Percentiles rank a stretch among this genome's conserved stretches.
Conservation (phyloP, 768 basidiomycete species). For the Termitomyces sp. region DNA sequence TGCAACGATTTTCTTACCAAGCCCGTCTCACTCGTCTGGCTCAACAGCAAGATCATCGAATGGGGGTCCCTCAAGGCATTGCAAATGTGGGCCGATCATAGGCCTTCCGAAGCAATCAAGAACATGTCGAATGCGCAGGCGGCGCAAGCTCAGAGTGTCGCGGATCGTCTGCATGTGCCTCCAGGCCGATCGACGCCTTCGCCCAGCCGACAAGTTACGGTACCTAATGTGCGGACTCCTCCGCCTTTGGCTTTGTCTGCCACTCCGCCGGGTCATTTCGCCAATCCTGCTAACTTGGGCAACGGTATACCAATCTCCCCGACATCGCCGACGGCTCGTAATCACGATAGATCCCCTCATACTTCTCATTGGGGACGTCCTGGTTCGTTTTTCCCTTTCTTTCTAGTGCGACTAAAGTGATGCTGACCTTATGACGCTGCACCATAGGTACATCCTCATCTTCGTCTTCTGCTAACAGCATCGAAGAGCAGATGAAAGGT, state of each 20-base stretch:
- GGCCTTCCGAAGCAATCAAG: conserved; percentile 44
- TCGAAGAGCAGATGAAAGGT: conserved; percentile 14
- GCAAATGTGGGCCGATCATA: conserved; percentile 86
- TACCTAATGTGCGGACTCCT: conserved; percentile 2
- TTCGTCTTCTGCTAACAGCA: conserved; percentile 4
- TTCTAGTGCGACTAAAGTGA: background rate
- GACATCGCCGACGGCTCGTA: conserved; percentile 1
- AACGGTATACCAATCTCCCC: background rate
- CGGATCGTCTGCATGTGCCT: conserved; percentile 41
- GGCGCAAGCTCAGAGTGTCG: conserved; percentile 36
- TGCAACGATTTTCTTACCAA: conserved; percentile 99
- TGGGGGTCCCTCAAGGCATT: conserved; percentile 97
- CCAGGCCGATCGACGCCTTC: conserved; percentile 26
- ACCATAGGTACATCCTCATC: background rate
- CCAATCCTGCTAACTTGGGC: background rate
- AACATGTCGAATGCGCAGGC: conserved; percentile 33
- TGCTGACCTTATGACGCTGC: background rate
- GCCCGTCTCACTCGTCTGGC: conserved; percentile 91
- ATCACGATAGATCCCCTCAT: background rate
- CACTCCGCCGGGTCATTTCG: background rate
- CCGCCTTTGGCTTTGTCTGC: background rate
- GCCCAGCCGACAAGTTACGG: conserved; percentile 15
- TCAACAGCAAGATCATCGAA: conserved; percentile 97
- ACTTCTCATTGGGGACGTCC: conserved; percentile 1
- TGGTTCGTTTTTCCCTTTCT: background rate